These are phyloP conservation scores for Zygosaccharomyces sapae DNA, from an alignment of 1,139 yeast species.

Conservation along the genomic window DNA sequence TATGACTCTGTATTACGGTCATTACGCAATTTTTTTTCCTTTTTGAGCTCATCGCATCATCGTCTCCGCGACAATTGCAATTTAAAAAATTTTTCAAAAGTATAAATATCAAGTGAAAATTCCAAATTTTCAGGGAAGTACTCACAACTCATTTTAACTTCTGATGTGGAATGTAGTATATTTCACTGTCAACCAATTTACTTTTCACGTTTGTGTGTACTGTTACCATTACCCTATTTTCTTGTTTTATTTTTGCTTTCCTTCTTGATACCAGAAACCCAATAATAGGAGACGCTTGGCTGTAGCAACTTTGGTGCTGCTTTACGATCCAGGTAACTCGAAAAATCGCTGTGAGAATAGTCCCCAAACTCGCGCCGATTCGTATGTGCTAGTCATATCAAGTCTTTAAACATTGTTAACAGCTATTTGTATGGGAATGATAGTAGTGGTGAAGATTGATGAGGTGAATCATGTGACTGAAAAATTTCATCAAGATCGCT, in stretches of 20 bases:
- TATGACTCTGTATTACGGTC: not conserved
- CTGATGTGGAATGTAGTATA: constrained; percentile 11
- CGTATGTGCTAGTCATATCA: constrained; percentile 1
- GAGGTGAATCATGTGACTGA: not conserved
- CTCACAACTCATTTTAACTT: not conserved
- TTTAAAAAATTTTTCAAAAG: constrained; percentile 3
- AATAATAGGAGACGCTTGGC: constrained; percentile 14
- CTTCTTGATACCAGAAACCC: constrained; percentile 8
- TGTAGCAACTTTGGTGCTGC: constrained; percentile 6
- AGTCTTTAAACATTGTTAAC: not conserved
- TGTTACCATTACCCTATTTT: constrained; percentile 8
- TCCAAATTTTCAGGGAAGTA: constrained; percentile 4
- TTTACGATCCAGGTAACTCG: not conserved
- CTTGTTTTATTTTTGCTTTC: constrained; percentile 6
- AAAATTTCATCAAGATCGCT: not conserved
- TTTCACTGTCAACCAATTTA: constrained; percentile 19
- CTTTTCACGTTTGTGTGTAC: constrained; percentile 13
- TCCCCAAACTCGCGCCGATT: constrained; percentile 5
- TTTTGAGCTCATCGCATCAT: constrained; percentile 2
- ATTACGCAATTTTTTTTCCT: not conserved
- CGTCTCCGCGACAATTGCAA: constrained; percentile 4
- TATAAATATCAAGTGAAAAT: constrained; percentile 19
- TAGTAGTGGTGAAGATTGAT: not conserved
- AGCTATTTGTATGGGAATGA: no score
- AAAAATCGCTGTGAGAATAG: constrained; percentile 4